A percentile compares a stretch with the other conserved stretches of the same genome.
Conservation (phyloP, 306 rosid species). For the Lathyrus sativus region DNA sequence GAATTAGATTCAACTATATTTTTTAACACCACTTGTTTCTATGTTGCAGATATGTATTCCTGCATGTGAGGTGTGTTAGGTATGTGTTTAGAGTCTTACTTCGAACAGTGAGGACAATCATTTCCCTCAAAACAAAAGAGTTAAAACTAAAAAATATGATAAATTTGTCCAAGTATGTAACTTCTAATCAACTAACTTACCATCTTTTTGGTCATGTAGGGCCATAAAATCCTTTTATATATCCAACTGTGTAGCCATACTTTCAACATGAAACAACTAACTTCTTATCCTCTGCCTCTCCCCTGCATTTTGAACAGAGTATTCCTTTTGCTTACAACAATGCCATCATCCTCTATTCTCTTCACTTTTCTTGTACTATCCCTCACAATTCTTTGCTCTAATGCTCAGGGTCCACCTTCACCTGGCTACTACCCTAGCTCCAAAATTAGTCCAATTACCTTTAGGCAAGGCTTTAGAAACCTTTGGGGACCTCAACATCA, state of each 20-base stretch:
- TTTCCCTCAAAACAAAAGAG: too few relatives aligned
- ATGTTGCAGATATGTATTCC: too few relatives aligned
- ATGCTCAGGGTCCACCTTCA: slow-evolving; percentile 79
- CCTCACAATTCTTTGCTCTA: slow-evolving; percentile 40
- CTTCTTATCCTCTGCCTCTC: slow-evolving; percentile 37
- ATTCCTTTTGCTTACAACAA: slow-evolving; percentile 35
- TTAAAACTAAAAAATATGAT: neutral
- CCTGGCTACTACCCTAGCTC: slow-evolving; percentile 82
- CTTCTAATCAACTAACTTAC: slow-evolving; percentile 60
- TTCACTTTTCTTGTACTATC: slow-evolving; percentile 43
- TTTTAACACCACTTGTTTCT: too few relatives aligned
- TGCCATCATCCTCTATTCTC: slow-evolving; percentile 45
- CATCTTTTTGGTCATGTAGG: slow-evolving; percentile 49
- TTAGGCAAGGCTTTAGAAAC: slow-evolving; percentile 64
- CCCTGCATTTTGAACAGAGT: slow-evolving; percentile 53
- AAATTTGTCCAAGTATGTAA: slow-evolving; percentile 47
- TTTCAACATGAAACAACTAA: slow-evolving; percentile 35
- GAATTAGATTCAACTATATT: too few relatives aligned
- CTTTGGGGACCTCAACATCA: slow-evolving; percentile 93
- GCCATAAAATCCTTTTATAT: slow-evolving; percentile 53
- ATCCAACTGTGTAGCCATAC: slow-evolving; percentile 39
- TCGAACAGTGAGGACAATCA: too few relatives aligned
- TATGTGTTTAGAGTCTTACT: too few relatives aligned
- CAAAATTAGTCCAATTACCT: slow-evolving; percentile 52
- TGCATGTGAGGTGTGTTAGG: too few relatives aligned